Base-by-base conservation (phyloP, 75 land plant species). In the Chamaecyparis obtusa region DNA sequence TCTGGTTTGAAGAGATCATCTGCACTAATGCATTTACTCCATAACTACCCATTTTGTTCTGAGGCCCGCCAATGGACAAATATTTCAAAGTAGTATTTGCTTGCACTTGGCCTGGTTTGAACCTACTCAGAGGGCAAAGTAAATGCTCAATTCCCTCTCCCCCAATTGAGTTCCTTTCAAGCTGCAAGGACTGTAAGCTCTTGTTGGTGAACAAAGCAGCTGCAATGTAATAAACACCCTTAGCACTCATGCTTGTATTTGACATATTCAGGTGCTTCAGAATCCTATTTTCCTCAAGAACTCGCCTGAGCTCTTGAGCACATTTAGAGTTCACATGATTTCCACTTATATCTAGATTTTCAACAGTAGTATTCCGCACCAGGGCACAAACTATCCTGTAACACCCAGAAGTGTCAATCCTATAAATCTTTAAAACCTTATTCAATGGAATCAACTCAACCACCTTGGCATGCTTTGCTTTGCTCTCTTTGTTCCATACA, bases 71-170 rank as follows among this genome's bases (percentile, higher is more conserved):
- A 80, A 94, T 90, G n/a, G 92, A 88, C 2, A 95, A n/a, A 2
- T 86, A 88, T 27, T 90, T 95, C 72, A 95, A 83, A 39, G 94
- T 85, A 9, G 60, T 85, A 78, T 95, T 95, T 39, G 96, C 96
- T 88, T 95, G 97, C 51, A 24, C 39, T 64, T 94, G 92, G 82
- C 93, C 86, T 14, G 92, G 54, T 39, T 93, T 92, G 85, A 94
- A 94, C 83, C 94, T 89, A 86, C 93, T 94, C 57, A 95, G 78
- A n/a, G 97, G 95, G 76, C 94, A 93, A 10, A 95, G 90, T 71
- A 94, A 84, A 88, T 93, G 93, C 77, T 95, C 95, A 56, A 95
- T 51, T 10, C 97, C 97, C 14, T 88, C 85, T 17, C 94, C 95
- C 49, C 88, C 71, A 55, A 95, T 92, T 86, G 89, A 90, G 75